Base-by-base conservation (phyloP, 2,329 filamentous ascomycete genomes). In the Aspergillus sp. region DNA sequence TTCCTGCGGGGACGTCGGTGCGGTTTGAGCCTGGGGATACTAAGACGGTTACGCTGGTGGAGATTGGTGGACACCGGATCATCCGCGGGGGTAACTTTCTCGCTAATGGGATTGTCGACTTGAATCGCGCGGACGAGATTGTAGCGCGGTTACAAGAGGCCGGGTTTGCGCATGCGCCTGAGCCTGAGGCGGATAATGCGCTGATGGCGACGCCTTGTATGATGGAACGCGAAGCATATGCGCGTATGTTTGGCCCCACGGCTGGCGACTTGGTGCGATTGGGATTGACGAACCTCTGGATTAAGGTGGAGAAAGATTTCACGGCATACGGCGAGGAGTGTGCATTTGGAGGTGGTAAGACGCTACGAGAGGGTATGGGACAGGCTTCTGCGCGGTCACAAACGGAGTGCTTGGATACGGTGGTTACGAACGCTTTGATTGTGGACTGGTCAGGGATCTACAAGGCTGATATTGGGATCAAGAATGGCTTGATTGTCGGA, bases 401-500 rank as follows among this genome's bases (percentile, higher is more conserved):
- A 59, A 74, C 76, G 2, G 83, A 90, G 20, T 82, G 81, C 20
- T 72, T 96, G 49, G 91, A 97, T 65, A 80, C 91, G 42, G 88
- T 95, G 20, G 82, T 97, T 50, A 88, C 84, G 1, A 97, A 96
- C 60, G 91, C 90, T 4, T 72, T 97, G 54, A 85, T 97, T 33
- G 78, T 97, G 17, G 91, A 97, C 71, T 94, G 86, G 80, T 85
- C 80, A 1, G 91, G 91, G 43, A 95, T 97, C 62, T 94, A 88
- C 76, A 97, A 97, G 73, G 91, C 90, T 5, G 91, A 97, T 66
- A 95, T 97, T 63, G 91, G 91, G 23, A 84, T 97, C 66, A 95
- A 94, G 68, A 71, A 90, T 57, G 90, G 91, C 2, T 65, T 86
- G 35, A 96, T 97, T 60, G 84, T 85, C 23, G 91, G 83, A 0